Conservation (phyloP, 306 rosid genomes). For the Macrotyloma uniflorum region DNA sequence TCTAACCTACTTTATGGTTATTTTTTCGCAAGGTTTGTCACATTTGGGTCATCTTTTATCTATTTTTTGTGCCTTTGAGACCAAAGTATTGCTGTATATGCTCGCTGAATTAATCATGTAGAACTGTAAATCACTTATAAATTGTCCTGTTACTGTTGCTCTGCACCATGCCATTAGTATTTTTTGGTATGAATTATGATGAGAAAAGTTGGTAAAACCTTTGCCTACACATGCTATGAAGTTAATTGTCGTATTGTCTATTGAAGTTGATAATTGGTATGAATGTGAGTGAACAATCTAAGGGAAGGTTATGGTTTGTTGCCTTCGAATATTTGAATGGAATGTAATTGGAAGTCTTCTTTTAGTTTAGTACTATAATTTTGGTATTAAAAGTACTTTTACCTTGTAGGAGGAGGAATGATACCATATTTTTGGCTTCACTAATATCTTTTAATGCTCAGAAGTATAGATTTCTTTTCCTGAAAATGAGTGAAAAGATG, state of each 20-base stretch:
- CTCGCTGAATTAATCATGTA: neutral
- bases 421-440: neutral
- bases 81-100: constrained; percentile 17
- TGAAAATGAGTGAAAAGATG: neutral
- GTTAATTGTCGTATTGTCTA: neutral
- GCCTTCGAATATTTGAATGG: constrained; percentile 1
- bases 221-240: neutral
- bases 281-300: neutral
- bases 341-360: neutral
- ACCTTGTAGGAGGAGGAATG: neutral
- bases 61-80: constrained; percentile 1
- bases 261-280: too few relatives aligned
- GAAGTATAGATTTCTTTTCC: neutral
- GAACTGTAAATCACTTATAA: neutral
- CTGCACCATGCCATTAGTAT: neutral
- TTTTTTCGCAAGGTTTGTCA: constrained; percentile 63
- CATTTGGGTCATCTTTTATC: constrained; percentile 17
- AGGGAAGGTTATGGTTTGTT: neutral
- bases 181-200: neutral
- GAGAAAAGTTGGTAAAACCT: neutral
- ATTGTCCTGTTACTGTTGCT: neutral
- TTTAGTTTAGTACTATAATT: neutral
- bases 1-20: constrained; percentile 70
- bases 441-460: neutral
- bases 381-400: neutral